Base-by-base conservation (phyloP, 2,329 filamentous ascomycete species). In the Coleophoma crateriformis region DNA sequence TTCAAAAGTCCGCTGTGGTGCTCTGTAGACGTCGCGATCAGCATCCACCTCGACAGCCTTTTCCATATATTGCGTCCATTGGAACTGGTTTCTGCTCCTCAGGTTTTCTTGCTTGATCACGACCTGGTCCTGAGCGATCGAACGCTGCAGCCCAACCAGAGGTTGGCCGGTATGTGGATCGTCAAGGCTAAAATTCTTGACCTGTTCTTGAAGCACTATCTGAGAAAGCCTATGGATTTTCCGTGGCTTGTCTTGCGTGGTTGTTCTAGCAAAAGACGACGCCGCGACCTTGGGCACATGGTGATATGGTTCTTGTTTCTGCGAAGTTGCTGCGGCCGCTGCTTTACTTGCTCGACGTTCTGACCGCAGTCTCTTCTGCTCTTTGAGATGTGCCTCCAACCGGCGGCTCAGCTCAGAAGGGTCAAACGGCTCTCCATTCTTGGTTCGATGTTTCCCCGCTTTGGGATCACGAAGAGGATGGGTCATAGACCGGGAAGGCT, bases 241-340 rank as follows among this genome's bases (percentile, higher is more conserved):
- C 22, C 65, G 64, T 60, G 68, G 64, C 38, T 60, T 58, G 17
- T 72, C 71, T 14, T 71, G 67, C 1, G 76, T 79, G 0, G 78
- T 74, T 0, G 79, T 82, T 40, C 71, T 66, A 10, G 72, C 66
- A 58, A 82, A 83, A 50, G 81, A 77, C 12, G 71, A 60, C 1
- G 79, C 78, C 0, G 79, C 79, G 34, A 76, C 70, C 47, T 71
- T 69, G 13, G 80, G 80, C 2, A 81, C 64, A 56, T 82, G 75
- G 34, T 68, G 75, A 54, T 79, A 75, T 6, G 59, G 55, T 14
- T 41, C 55, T 43, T 51, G 48, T 33, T 53, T 39, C 46, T 49
- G 45, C 32, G 48, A 37, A 49, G 43, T 53, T 17, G 43, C 40
- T 17, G 48, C 50, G 34, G 57, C 57, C 15, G 50, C 50, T 22